Percentiles rank a stretch among this genome's conserved stretches.
phyloP scores from a whole-genome alignment of 169 alveolate genomes.

The Neospora caninum region DNA sequence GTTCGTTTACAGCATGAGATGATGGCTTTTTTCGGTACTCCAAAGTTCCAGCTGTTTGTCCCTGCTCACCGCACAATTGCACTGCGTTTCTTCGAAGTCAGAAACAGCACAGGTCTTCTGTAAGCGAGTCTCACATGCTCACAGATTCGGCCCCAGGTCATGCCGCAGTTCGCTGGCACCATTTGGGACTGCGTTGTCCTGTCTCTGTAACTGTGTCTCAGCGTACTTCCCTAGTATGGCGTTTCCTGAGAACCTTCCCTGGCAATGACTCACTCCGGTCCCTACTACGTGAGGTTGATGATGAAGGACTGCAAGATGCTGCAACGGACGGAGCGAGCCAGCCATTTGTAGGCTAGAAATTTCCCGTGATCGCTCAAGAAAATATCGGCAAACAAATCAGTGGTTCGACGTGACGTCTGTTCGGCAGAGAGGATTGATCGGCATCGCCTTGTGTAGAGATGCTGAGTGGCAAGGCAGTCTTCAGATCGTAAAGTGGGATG shows the following conservation, averaged over 20 bases:
- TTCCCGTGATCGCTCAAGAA: not conserved
- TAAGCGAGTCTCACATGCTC: not conserved
- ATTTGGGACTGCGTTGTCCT: not conserved
- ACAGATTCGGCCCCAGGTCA: not conserved
- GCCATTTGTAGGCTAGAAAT: not conserved
- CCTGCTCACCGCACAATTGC: no score
- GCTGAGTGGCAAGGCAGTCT: no score
- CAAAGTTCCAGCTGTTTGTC: no score
- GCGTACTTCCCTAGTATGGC: not conserved
- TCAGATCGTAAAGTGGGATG: no score
- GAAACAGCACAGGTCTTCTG: not conserved
- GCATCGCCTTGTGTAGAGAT: no score
- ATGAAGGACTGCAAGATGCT: not conserved
- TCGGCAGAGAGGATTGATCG: no score
- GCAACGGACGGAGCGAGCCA: not conserved
- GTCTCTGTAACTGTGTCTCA: not conserved
- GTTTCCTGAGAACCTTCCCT: not conserved
- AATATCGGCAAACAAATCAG: no score
- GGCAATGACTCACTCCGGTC: not conserved
- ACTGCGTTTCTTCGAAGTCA: not conserved
- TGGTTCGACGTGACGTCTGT: no score
- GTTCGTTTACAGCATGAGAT: no score
- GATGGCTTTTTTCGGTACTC: no score
- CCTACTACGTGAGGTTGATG: not conserved
- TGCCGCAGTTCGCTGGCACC: no score